phyloP scores from a whole-genome alignment of 179 eudicot genomes.

The Silene noctiflora region DNA sequence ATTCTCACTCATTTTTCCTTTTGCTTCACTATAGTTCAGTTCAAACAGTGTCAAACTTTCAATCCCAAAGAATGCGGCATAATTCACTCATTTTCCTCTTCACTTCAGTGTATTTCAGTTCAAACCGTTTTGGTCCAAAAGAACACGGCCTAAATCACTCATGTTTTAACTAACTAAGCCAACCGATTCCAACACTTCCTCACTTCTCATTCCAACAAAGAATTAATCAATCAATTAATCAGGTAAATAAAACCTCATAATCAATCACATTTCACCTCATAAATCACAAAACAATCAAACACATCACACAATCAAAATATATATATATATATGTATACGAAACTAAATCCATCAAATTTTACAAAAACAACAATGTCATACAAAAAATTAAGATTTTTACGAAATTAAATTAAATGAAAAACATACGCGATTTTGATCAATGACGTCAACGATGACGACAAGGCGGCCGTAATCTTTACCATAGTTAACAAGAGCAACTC shows the following conservation, averaged over 20 bases:
- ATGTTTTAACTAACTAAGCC: not conserved
- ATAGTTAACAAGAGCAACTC: slow-evolving; percentile 67
- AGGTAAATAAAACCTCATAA: no score
- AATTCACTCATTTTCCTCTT: no score
- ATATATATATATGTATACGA: no score
- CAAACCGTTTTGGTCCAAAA: no score
- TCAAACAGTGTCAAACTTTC: no score
- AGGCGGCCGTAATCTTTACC: slow-evolving; percentile 79
- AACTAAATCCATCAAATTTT: not conserved
- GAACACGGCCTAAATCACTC: not conserved
- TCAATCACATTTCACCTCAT: not conserved
- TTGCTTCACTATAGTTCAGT: no score
- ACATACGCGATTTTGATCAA: slow-evolving; percentile 63
- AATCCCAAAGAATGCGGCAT: no score
- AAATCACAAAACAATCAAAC: not conserved
- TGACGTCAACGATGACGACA: slow-evolving; percentile 71
- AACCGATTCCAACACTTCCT: not conserved
- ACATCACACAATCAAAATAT: not conserved
- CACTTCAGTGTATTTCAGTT: no score
- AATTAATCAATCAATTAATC: not conserved
- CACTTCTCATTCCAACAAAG: not conserved
- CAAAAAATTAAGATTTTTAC: no score
- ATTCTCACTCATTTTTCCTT: no score
- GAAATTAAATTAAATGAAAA: not conserved
- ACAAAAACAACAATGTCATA: no score